A percentile compares a stretch with the other conserved stretches of the same genome.
phyloP scores from a whole-genome alignment of 176 grass and related monocot species.

The Carex littledalei region DNA sequence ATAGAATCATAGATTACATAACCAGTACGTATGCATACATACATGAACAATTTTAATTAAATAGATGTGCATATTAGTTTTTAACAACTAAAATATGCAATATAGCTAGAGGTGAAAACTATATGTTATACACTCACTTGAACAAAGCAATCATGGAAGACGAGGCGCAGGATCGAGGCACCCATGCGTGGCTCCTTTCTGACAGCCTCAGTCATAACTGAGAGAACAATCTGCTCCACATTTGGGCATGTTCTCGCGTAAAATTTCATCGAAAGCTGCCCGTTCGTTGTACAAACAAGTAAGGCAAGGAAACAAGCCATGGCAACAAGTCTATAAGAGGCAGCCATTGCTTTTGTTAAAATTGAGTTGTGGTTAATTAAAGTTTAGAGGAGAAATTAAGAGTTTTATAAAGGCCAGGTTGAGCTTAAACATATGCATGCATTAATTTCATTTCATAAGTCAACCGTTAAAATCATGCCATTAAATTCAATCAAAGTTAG shows the following conservation, averaged over 20 bases:
- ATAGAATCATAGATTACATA: not conserved
- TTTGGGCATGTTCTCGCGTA: conserved; percentile 42
- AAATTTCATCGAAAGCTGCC: conserved; percentile 34
- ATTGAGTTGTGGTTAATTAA: not conserved
- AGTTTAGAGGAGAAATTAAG: not conserved
- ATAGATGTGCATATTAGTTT: not conserved
- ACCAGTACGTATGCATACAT: not conserved
- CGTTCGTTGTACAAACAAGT: not conserved
- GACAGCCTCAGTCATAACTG: conserved; percentile 35
- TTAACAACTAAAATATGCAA: not conserved
- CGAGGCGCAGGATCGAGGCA: conserved; percentile 64
- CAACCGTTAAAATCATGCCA: not conserved
- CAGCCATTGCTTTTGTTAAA: not conserved
- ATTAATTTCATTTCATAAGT: not conserved
- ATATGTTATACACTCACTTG: conserved; percentile 32
- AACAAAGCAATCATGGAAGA: conserved; percentile 94
- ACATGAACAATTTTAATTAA: not conserved
- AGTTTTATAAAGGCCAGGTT: conserved; percentile 1
- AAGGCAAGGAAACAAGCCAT: not conserved
- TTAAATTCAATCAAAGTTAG: too few relatives aligned
- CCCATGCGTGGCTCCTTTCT: conserved; percentile 52
- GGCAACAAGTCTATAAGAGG: not conserved
- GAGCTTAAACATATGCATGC: not conserved
- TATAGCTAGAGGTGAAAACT: not conserved
- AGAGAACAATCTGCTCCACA: conserved; percentile 41